A percentile compares a stretch with the other conserved stretches of the same genome.
phyloP scores from a whole-genome alignment of 169 alveolate species.

The Eimeria acervulina region DNA sequence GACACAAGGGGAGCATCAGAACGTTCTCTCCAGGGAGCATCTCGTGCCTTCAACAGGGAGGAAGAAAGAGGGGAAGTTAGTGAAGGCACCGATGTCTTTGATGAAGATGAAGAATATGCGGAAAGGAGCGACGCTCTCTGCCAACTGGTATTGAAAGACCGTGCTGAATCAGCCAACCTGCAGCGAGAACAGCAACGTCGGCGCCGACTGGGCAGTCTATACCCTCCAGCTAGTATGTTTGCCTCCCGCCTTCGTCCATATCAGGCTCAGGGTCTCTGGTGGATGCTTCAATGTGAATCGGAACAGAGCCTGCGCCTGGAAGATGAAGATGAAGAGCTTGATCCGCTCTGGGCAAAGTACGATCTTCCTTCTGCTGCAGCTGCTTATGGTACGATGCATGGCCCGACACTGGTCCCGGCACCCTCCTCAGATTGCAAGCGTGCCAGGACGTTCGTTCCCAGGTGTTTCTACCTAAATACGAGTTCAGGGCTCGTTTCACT shows the following conservation, averaged over 20 bases:
- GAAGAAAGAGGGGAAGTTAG: background rate
- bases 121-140: conserved; percentile 58
- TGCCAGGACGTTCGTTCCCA: background rate
- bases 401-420: background rate
- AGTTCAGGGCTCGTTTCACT: conserved; percentile 75
- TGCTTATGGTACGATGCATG: background rate
- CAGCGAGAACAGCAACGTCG: background rate
- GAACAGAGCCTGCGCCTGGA: background rate
- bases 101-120: conserved; percentile 33
- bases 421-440: background rate
- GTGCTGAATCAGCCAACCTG: background rate
- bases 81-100: background rate
- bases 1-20: background rate
- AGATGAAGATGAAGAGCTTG: conserved; percentile 50
- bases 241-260: conserved; percentile 83
- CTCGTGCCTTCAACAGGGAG: background rate
- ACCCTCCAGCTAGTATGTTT: conserved; percentile 76
- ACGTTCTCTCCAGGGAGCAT: background rate
- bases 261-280: conserved; percentile 84
- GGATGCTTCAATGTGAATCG: conserved; percentile 83
- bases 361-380: background rate
- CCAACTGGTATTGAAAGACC: conserved; percentile 27
- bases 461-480: conserved; percentile 50
- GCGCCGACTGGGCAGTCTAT: conserved; percentile 31
- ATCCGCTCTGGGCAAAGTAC: conserved; percentile 60